Evolutionary conservation across 164 flowering plant species (phyloP).

Genomic region (Chimonanthus salicifolius): DNA sequence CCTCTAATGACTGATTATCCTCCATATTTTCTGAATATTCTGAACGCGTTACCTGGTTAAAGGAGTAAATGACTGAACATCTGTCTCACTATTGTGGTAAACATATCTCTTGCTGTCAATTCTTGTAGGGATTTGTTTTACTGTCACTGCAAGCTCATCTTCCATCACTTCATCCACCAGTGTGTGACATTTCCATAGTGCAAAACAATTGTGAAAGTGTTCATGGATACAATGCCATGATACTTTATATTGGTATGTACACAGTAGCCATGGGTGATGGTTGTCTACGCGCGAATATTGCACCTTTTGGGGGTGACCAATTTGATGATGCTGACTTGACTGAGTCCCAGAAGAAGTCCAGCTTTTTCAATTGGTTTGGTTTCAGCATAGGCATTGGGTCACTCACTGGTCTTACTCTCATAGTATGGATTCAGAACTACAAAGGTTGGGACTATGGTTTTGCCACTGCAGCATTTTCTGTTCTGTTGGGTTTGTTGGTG

Average conservation of each 20-base stretch:
- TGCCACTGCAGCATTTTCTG: slow-evolving; percentile 3
- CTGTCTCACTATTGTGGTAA: no score
- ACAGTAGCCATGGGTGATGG: slow-evolving; percentile 36
- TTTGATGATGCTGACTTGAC: slow-evolving; percentile 21
- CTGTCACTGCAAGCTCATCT: slow-evolving; percentile 29
- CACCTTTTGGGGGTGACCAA: slow-evolving; percentile 36
- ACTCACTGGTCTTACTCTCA: slow-evolving; percentile 24
- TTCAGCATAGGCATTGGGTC: slow-evolving; percentile 27
- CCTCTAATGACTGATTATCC: no score
- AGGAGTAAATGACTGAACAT: no score
- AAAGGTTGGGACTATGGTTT: slow-evolving; percentile 20
- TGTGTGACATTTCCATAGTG: slow-evolving; percentile 13
- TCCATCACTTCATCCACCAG: slow-evolving; percentile 21
- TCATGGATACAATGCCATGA: slow-evolving; percentile 18
- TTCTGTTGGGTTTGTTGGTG: slow-evolving; percentile 9
- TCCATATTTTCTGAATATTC: no score
- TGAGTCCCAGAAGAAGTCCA: slow-evolving; percentile 20
- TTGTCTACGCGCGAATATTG: slow-evolving; percentile 28
- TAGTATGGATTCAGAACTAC: slow-evolving; percentile 32
- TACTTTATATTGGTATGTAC: slow-evolving; percentile 31
- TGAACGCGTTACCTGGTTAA: no score
- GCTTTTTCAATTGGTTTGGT: slow-evolving; percentile 35
- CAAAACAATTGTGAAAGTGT: slow-evolving; percentile 18
- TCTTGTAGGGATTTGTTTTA: slow-evolving; percentile 26
- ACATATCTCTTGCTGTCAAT: no score